Evolutionary conservation across 1,284 basidiomycete species (phyloP), one percentile per base, ranked within the genome.

Genomic region (Phylloporus gajari): DNA sequence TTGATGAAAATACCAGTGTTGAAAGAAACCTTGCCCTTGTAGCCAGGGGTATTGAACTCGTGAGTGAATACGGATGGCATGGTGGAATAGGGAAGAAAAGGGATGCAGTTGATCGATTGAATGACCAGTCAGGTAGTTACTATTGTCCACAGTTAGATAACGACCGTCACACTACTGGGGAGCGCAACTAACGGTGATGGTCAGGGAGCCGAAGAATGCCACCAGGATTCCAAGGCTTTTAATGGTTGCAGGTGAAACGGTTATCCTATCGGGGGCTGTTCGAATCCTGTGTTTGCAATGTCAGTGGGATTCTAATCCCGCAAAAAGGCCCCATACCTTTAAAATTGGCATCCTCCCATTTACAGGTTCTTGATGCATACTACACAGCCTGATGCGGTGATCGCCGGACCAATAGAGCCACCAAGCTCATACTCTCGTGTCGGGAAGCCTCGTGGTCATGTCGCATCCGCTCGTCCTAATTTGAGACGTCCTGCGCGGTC

Each of bases 1-100:
- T 91, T 87, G 85, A 97, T 95, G 88, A 91, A 97, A 75, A 97
- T 84, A 64, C 95, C 95, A 40, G 93, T 92, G 74, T 84, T 86
- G 84, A 95, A 89, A 68, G 88, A 87, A 63, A 91, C 88, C 75
- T 90, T 89, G 71, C 93, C 94, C 85, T 93, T 93, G 91, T 85
- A 95, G 75, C 85, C 79, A 75, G 88, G 86, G 32, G 87, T 90
- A 77, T 93, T 82, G 83, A 94, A 94, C 65, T 91, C 83, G 87
- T 94, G 83, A 38, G 83, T 83, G 82, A 90, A 90, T 25, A 81
- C 80, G 21, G 79, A 70, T 38, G 87, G 84, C 63, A 48, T 48
- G 46, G 63, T 48, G 42, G 19, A 21, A 32, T 27, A 58, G 56
- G 56, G n/a, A 11, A 25, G 27, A 42, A 58, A 38, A 38, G 32